phyloP scores from a whole-genome alignment of 2,329 filamentous ascomycete genomes.

The Berkeleyomyces basicola region DNA sequence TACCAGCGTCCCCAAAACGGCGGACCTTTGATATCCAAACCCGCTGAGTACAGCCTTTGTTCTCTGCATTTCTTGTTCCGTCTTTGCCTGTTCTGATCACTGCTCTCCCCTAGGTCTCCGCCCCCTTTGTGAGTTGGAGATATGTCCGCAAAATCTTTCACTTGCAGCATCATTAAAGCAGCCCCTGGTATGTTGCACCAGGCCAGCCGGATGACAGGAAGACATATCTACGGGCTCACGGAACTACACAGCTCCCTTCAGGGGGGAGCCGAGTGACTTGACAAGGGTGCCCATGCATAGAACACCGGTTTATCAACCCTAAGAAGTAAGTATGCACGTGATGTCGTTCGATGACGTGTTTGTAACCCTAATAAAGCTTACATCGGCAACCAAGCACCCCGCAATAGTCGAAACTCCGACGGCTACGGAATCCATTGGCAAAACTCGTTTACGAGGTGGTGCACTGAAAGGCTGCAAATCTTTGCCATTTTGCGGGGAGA shows the following conservation, averaged over 20 bases:
- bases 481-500: no score
- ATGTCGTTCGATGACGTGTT: neutral
- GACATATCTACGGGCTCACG: neutral
- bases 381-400: no score
- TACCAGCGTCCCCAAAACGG: neutral
- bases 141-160: neutral
- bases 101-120: neutral
- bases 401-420: no score
- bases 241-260: neutral
- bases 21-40: no score
- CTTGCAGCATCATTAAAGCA: neutral
- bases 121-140: neutral
- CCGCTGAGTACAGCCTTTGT: no score
- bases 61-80: no score
- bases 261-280: neutral
- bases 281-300: neutral
- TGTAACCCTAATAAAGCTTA: neutral
- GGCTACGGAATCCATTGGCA: no score
- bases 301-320: no score
- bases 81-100: neutral
- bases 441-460: no score
- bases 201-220: slow-evolving; percentile 2
- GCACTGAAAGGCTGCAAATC: neutral
- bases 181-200: neutral
- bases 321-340: neutral